These are phyloP conservation scores for Termitomyces sp. DNA, from an alignment of 1,284 basidiomycete genomes.

Conservation along the genomic window DNA sequence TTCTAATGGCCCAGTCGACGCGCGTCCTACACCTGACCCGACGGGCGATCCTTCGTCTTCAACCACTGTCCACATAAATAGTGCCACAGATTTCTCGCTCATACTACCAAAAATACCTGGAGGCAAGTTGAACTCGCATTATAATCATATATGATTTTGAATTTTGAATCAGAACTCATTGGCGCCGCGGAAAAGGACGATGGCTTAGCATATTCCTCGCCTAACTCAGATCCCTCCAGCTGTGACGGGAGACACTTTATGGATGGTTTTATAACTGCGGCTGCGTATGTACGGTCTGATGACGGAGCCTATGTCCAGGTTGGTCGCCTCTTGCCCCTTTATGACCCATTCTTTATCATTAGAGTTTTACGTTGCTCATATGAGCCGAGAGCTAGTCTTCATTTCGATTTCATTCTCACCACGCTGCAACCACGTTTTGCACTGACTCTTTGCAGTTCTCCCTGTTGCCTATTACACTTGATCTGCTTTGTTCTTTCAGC, in stretches of 20 bases:
- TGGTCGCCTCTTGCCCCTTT: constrained; percentile 1
- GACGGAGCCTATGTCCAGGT: constrained; percentile 44
- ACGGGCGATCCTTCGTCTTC: constrained; percentile 33
- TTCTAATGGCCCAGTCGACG: constrained; percentile 15
- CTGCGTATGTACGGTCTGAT: constrained; percentile 29
- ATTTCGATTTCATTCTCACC: neutral
- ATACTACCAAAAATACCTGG: constrained; percentile 32
- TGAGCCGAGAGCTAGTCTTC: neutral
- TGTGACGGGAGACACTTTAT: constrained; percentile 23
- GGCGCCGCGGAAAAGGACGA: constrained; percentile 38
- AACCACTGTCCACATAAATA: constrained; percentile 37
- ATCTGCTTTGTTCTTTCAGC: neutral
- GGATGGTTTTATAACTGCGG: constrained; percentile 38
- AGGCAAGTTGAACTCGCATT: constrained; percentile 24
- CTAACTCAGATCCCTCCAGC: constrained; percentile 14
- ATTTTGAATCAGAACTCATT: constrained; percentile 30
- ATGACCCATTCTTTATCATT: neutral
- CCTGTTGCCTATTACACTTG: neutral
- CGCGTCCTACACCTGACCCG: constrained; percentile 40
- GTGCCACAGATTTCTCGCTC: constrained; percentile 33
- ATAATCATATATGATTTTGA: neutral
- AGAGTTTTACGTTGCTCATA: neutral
- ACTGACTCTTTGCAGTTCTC: neutral
- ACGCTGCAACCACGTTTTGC: neutral
- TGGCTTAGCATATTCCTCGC: constrained; percentile 35